Percentiles rank a stretch among this genome's conserved stretches.
Evolutionary conservation across 1,284 basidiomycete genomes (phyloP).

Genomic region (Rhodotorula sp.): DNA sequence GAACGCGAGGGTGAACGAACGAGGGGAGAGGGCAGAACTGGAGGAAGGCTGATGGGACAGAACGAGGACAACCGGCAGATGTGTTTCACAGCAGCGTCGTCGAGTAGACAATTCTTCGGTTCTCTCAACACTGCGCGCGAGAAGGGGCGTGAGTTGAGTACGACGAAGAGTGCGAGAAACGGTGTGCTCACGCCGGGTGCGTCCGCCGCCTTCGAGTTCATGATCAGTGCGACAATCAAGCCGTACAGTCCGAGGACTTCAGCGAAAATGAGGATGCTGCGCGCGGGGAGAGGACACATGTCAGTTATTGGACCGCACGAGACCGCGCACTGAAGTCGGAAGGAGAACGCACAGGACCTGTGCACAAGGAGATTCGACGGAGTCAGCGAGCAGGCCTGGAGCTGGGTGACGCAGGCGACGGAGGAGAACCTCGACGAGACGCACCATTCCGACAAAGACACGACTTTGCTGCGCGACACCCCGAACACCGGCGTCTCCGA

Average conservation of each 20-base stretch:
- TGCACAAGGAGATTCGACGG: neutral
- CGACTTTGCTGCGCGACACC: slow-evolving; percentile 50
- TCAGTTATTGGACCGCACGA: neutral
- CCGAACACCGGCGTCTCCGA: slow-evolving; percentile 53
- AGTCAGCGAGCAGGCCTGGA: neutral
- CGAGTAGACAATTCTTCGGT: too few relatives aligned
- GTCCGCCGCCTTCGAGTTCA: neutral
- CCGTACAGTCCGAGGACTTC: slow-evolving; percentile 49
- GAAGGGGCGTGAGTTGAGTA: too few relatives aligned
- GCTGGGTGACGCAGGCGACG: neutral
- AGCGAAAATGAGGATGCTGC: slow-evolving; percentile 52
- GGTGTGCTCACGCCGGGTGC: slow-evolving; percentile 1
- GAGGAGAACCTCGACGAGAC: neutral
- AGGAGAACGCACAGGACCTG: slow-evolving; percentile 4
- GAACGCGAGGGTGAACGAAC: too few relatives aligned
- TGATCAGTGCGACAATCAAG: slow-evolving; percentile 52
- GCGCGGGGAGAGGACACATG: neutral
- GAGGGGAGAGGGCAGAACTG: too few relatives aligned
- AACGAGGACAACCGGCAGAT: too few relatives aligned
- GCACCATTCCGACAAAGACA: slow-evolving; percentile 34
- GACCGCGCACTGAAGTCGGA: too few relatives aligned
- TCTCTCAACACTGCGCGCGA: too few relatives aligned
- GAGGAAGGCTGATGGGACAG: too few relatives aligned
- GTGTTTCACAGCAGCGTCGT: too few relatives aligned
- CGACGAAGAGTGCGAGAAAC: neutral